Evolutionary conservation across 1,284 basidiomycete genomes (phyloP).

Genomic region (Anthracocystis walkeri): DNA sequence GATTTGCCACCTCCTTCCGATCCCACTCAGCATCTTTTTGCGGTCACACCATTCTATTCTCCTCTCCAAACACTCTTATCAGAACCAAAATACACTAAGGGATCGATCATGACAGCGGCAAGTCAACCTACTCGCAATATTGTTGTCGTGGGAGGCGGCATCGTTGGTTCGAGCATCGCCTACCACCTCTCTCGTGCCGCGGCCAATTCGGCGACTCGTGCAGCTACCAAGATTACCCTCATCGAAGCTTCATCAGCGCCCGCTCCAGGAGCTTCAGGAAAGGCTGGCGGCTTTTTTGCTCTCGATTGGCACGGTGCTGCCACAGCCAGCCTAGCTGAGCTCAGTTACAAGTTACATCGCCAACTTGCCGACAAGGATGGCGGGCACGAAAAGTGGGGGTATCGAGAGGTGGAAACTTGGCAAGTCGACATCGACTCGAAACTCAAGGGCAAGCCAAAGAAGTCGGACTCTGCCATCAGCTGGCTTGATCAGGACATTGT

Average conservation of each 20-base stretch:
- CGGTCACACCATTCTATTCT: neutral
- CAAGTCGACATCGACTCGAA: constrained; percentile 56
- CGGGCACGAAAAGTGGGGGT: constrained; percentile 84
- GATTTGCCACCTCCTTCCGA: constrained; percentile 17
- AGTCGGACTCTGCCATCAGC: constrained; percentile 40
- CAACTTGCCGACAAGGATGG: constrained; percentile 79
- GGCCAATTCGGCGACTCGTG: constrained; percentile 8
- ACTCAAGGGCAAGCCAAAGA: constrained; percentile 35
- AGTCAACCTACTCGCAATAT: constrained; percentile 41
- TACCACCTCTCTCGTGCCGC: constrained; percentile 75
- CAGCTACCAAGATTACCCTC: constrained; percentile 71
- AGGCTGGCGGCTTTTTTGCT: constrained; percentile 91
- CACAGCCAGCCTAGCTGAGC: constrained; percentile 74
- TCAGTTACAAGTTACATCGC: constrained; percentile 84
- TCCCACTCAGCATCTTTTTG: neutral
- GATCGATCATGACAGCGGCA: constrained; percentile 30
- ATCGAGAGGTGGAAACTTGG: constrained; percentile 75
- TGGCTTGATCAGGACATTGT: constrained; percentile 69
- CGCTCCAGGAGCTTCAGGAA: constrained; percentile 80
- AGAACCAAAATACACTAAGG: neutral
- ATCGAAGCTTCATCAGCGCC: constrained; percentile 79
- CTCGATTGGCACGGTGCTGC: constrained; percentile 76
- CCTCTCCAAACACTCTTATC: neutral
- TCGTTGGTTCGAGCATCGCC: constrained; percentile 86
- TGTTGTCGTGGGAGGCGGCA: constrained; percentile 73